Base-by-base conservation (phyloP, 345 rosid genomes). In the Erysimum cheiranthoides region DNA sequence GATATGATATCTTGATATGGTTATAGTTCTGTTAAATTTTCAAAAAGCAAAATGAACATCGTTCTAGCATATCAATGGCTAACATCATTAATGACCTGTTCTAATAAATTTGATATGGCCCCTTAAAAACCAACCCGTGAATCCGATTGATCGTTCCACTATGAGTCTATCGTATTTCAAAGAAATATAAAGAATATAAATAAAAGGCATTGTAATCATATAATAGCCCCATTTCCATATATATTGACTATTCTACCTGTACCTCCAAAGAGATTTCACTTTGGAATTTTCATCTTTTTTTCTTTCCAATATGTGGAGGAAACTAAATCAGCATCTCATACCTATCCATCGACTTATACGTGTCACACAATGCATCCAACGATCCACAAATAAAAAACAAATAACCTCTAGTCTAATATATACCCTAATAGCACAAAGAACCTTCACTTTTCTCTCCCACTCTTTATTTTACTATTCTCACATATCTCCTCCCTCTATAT, bases 321-420 rank as follows among this genome's bases (percentile, higher is more conserved):
- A 76, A 70, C 45, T 36, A 63, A 63, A 54, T 77, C 71, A 45
- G 76, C 76, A 77, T 77, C 76, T 38, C 46, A 38, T 63, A 63
- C 80, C 50, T 42, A 77, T 76, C 70, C 59, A 70, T 63, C 36
- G 52, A 58, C 17, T 42, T 34, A 21, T 78, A 78, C 68, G 68
- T 78, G 47, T 40, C 77, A 66, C 68, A 58, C 64, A 58, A 31
- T 47, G 10, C 42, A 59, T 51, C 68, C 68, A 72, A 71, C 73
- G 62, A 43, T 78, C 64, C 16, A 12, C 54, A 63, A 53, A 11
- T 9, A 2, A 0, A 42, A 74, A 59, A 10, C 30, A 61, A 32
- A 45, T 42, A 28, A 63, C 17, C 43, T 70, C 50, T 43, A 63
- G 61, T 54, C 39, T 62, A 61, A 58, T 31, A 68, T 50, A 60